These are phyloP conservation scores for Naganishia liquefaciens DNA, from an alignment of 1,284 basidiomycete genomes.

Conservation along the genomic window DNA sequence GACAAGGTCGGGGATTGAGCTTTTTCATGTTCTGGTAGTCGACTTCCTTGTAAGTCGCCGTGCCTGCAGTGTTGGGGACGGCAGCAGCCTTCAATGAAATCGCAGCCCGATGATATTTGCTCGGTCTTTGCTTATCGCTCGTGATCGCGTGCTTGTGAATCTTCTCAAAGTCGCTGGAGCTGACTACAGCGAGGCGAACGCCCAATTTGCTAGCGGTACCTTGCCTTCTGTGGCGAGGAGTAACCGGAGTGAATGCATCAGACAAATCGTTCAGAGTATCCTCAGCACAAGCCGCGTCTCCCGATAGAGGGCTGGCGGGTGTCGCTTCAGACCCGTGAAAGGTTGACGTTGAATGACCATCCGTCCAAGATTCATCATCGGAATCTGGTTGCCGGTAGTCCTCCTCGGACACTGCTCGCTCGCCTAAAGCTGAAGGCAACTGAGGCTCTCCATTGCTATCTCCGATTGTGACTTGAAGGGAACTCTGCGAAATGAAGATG, in stretches of 20 bases:
- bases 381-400: conserved; percentile 2
- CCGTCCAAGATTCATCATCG: not conserved
- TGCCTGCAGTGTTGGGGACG: not conserved
- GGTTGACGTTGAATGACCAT: not conserved
- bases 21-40: conserved; percentile 33
- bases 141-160: not conserved
- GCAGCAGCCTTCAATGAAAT: conserved; percentile 1
- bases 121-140: not conserved
- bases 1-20: conserved; percentile 31
- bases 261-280: not conserved
- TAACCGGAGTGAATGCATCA: conserved; percentile 18
- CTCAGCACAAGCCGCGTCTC: not conserved
- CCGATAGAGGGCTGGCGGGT: not conserved
- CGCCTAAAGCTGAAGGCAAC: too few species aligned
- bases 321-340: not conserved
- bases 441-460: not conserved
- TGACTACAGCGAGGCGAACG: conserved; percentile 17
- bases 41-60: conserved; percentile 9
- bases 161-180: conserved; percentile 12
- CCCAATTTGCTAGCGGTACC: conserved; percentile 13
- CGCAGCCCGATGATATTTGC: not conserved
- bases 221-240: conserved; percentile 12
- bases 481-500: conserved; percentile 5
- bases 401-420: not conserved
- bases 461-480: not conserved